Evolutionary conservation across 2,329 filamentous ascomycete species (phyloP).

Genomic region (Talaromyces sp.): DNA sequence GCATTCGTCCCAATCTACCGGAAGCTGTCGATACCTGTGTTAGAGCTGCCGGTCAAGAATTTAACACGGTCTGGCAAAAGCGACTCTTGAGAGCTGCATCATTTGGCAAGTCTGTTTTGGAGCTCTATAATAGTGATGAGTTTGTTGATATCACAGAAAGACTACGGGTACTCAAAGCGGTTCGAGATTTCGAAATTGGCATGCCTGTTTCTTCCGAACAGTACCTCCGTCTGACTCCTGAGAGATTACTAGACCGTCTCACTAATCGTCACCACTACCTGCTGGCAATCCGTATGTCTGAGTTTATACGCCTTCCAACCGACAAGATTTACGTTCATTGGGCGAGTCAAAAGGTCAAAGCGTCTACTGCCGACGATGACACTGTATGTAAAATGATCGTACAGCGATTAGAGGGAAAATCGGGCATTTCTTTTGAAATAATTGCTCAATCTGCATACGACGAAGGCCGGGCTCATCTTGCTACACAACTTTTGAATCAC

Average conservation of each 20-base stretch:
- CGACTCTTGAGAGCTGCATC: constrained; percentile 92
- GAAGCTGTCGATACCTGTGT: constrained; percentile 94
- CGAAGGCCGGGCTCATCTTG: constrained; percentile 82
- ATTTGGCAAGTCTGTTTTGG: constrained; percentile 94
- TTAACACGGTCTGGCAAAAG: constrained; percentile 88
- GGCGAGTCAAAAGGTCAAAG: constrained; percentile 89
- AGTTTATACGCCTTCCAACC: constrained; percentile 79
- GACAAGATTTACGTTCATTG: constrained; percentile 94
- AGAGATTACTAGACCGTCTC: constrained; percentile 78
- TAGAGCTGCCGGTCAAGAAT: constrained; percentile 88
- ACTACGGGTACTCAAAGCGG: constrained; percentile 84
- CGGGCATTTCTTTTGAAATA: constrained; percentile 90
- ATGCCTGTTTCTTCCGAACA: constrained; percentile 90
- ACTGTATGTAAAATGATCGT: constrained; percentile 83
- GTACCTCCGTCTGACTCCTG: constrained; percentile 83
- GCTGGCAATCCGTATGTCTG: constrained; percentile 80
- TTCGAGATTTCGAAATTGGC: constrained; percentile 86
- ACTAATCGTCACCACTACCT: constrained; percentile 89
- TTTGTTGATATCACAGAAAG: constrained; percentile 99
- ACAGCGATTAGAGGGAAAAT: constrained; percentile 77
- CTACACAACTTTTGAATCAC: constrained; percentile 86
- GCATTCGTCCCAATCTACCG: constrained; percentile 80
- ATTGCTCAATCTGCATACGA: constrained; percentile 92
- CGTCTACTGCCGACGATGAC: constrained; percentile 81
- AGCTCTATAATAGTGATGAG: constrained; percentile 96